Conservation (phyloP, 2,329 filamentous ascomycete species). For the Aspergillus awamori region DNA sequence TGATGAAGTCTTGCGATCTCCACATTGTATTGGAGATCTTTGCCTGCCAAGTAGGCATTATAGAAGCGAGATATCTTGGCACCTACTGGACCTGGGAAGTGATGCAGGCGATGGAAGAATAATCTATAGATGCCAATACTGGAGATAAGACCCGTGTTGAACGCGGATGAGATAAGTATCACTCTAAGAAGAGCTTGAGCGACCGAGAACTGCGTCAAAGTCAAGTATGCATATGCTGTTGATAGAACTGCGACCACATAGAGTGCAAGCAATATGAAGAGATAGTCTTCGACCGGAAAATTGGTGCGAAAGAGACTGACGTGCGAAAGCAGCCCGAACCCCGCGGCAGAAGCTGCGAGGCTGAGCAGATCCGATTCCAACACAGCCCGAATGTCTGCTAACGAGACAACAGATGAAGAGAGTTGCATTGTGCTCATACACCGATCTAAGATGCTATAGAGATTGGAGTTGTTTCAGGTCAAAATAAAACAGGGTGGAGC, state of each 20-base stretch:
- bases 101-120: slow-evolving; percentile 29
- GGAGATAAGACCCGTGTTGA: background rate
- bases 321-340: slow-evolving; percentile 7
- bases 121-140: slow-evolving; percentile 32
- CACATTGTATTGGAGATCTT: slow-evolving; percentile 19
- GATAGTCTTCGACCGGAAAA: slow-evolving; percentile 15
- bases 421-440: background rate
- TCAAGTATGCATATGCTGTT: background rate
- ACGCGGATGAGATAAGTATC: background rate
- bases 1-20: slow-evolving; percentile 24
- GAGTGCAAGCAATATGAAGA: slow-evolving; percentile 1
- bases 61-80: slow-evolving; percentile 28
- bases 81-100: slow-evolving; percentile 30
- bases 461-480: background rate
- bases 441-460: slow-evolving; percentile 6
- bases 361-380: background rate
- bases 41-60: slow-evolving; percentile 16
- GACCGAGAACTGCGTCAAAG: background rate
- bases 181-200: background rate
- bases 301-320: slow-evolving; percentile 8
- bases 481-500: background rate
- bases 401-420: background rate
- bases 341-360: background rate
- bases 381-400: background rate
- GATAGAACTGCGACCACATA: background rate